Conservation (phyloP, 331 rosid genomes). For the Arachis monticola region DNA sequence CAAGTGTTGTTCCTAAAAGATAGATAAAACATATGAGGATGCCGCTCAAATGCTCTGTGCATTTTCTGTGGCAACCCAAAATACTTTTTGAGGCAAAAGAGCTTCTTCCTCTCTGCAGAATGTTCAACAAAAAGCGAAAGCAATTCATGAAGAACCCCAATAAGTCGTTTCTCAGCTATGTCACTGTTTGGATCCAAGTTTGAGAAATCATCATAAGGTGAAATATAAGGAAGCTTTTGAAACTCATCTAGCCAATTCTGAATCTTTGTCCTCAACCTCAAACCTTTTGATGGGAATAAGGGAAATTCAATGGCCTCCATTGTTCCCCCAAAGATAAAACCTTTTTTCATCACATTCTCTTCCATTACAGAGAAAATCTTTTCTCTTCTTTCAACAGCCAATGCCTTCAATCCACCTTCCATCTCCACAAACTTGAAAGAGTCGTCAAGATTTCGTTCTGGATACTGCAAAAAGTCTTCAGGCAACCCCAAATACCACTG, state of each 20-base stretch:
- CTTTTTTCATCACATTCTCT: constrained; percentile 61
- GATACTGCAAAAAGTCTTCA: constrained; percentile 55
- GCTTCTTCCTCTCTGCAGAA: constrained; percentile 82
- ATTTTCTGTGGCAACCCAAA: constrained; percentile 88
- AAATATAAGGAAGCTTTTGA: constrained; percentile 83
- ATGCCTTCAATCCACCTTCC: constrained; percentile 76
- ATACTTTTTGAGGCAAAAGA: constrained; percentile 75
- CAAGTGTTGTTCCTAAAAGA: constrained; percentile 80
- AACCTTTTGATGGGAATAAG: constrained; percentile 73
- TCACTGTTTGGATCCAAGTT: constrained; percentile 65
- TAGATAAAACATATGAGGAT: constrained; percentile 77
- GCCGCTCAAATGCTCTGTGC: constrained; percentile 88
- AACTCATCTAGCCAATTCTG: constrained; percentile 72
- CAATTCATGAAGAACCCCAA: constrained; percentile 85
- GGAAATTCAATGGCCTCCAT: constrained; percentile 72
- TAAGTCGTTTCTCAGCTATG: constrained; percentile 73
- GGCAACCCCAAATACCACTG: constrained; percentile 94
- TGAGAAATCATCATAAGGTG: constrained; percentile 76
- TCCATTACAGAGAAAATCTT: constrained; percentile 66
- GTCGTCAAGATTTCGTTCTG: constrained; percentile 67
- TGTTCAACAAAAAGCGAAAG: constrained; percentile 81
- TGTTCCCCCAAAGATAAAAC: constrained; percentile 52
- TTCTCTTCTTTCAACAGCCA: constrained; percentile 58
- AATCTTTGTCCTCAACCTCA: constrained; percentile 82
- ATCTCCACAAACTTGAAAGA: constrained; percentile 72